phyloP scores from a whole-genome alignment of 768 basidiomycete genomes.

The Melanogaster broomeanus region DNA sequence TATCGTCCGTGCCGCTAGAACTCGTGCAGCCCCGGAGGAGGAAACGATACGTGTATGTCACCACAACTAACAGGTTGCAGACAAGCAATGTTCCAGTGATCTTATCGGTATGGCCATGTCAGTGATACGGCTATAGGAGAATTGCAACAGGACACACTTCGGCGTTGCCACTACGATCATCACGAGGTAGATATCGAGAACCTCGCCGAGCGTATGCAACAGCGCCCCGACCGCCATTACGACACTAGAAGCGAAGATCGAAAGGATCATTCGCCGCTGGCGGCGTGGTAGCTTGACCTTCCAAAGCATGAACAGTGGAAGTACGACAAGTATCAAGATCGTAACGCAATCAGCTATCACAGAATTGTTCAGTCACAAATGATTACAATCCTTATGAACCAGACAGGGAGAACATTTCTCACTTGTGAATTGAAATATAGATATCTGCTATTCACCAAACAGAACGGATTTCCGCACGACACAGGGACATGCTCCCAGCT shows the following conservation, averaged over 20 bases:
- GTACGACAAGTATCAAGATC: slow-evolving; percentile 12
- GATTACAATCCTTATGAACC: not conserved
- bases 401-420: not conserved
- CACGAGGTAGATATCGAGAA: slow-evolving; percentile 4
- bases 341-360: slow-evolving; percentile 17
- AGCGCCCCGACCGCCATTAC: slow-evolving; percentile 16
- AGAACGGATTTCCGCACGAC: slow-evolving; percentile 8
- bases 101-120: slow-evolving; percentile 1
- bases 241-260: slow-evolving; percentile 20
- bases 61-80: slow-evolving; percentile 25
- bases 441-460: slow-evolving; percentile 1
- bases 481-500: slow-evolving; percentile 7
- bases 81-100: slow-evolving; percentile 17
- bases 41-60: slow-evolving; percentile 18
- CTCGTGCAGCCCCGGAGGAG: not conserved
- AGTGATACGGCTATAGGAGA: not conserved
- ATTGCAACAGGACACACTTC: slow-evolving; percentile 11
- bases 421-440: slow-evolving; percentile 18
- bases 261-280: slow-evolving; percentile 26
- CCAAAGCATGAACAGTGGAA: slow-evolving; percentile 24
- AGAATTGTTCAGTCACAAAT: not conserved
- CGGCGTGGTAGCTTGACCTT: slow-evolving; percentile 18
- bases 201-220: slow-evolving; percentile 12
- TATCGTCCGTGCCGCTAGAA: not conserved
- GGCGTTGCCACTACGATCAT: slow-evolving; percentile 11